phyloP scores from a whole-genome alignment of 2,329 filamentous ascomycete genomes.

The Trichoderma citrinoviride region DNA sequence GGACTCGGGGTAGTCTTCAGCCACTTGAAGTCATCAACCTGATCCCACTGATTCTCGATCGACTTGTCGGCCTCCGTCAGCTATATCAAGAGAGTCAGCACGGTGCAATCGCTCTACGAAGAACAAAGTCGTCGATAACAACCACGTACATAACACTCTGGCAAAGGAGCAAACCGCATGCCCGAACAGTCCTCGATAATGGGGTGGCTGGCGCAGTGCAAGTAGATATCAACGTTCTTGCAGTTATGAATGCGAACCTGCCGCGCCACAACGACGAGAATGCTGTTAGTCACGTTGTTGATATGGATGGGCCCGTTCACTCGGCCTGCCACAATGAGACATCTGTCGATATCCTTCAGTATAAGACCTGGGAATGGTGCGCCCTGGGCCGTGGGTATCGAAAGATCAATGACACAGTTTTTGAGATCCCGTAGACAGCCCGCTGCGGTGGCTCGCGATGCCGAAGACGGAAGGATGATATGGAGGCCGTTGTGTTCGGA shows the following conservation, averaged over 20 bases:
- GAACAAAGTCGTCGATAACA: background rate
- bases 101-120: background rate
- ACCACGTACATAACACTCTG: slow-evolving; percentile 62
- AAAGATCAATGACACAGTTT: slow-evolving; percentile 77
- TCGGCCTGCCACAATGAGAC: slow-evolving; percentile 73
- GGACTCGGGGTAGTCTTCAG: slow-evolving; percentile 81
- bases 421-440: slow-evolving; percentile 69
- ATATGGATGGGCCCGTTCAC: slow-evolving; percentile 81
- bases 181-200: slow-evolving; percentile 87
- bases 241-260: slow-evolving; percentile 94
- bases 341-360: slow-evolving; percentile 66
- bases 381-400: slow-evolving; percentile 55
- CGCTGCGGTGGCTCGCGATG: slow-evolving; percentile 68
- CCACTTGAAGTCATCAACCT: slow-evolving; percentile 98
- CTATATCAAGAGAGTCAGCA: slow-evolving; percentile 25
- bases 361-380: slow-evolving; percentile 66
- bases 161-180: slow-evolving; percentile 77
- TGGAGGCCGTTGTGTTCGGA: slow-evolving; percentile 65
- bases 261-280: slow-evolving; percentile 75
- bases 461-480: slow-evolving; percentile 72
- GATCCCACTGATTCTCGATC: slow-evolving; percentile 71
- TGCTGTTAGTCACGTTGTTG: slow-evolving; percentile 67
- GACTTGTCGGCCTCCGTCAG: slow-evolving; percentile 32
- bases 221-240: slow-evolving; percentile 74
- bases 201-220: slow-evolving; percentile 76